Conservation (phyloP, 306 rosid species). For the Adenanthera pavonina region DNA sequence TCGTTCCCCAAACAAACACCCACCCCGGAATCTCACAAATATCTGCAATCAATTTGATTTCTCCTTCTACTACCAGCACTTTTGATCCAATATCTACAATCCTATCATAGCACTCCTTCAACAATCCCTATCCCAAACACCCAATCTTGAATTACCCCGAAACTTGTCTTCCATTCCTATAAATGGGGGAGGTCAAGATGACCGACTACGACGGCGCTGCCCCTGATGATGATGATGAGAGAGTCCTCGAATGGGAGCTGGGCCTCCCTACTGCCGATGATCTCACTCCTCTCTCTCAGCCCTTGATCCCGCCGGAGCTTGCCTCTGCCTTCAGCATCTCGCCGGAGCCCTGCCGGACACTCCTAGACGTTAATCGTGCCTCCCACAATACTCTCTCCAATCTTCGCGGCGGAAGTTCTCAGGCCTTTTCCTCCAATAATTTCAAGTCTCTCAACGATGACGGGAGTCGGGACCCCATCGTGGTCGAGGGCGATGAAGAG, state of each 20-base stretch:
- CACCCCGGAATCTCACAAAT: background rate
- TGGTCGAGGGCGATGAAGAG: conserved; percentile 51
- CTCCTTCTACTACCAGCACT: background rate
- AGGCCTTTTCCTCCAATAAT: conserved; percentile 54
- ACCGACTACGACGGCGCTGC: conserved; percentile 44
- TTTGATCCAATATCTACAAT: conserved; percentile 15
- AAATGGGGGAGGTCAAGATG: conserved; percentile 80
- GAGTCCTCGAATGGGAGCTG: conserved; percentile 77
- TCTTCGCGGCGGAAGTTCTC: conserved; percentile 56
- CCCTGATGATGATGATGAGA: conserved; percentile 51
- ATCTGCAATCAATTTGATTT: conserved; percentile 2
- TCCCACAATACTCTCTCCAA: conserved; percentile 69
- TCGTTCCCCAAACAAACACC: conserved; percentile 10
- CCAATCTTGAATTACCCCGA: background rate
- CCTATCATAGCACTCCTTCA: too few species aligned
- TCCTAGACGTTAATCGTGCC: conserved; percentile 77
- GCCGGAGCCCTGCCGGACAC: conserved; percentile 65
- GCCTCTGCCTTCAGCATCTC: conserved; percentile 89
- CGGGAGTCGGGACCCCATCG: conserved; percentile 45
- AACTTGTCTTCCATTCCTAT: background rate
- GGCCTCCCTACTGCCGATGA: conserved; percentile 72
- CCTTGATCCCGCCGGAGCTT: conserved; percentile 71
- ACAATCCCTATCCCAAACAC: background rate
- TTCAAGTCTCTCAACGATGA: conserved; percentile 47
- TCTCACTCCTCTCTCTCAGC: conserved; percentile 77